Conservation (phyloP, 768 basidiomycete species). For the Epithele typhae region DNA sequence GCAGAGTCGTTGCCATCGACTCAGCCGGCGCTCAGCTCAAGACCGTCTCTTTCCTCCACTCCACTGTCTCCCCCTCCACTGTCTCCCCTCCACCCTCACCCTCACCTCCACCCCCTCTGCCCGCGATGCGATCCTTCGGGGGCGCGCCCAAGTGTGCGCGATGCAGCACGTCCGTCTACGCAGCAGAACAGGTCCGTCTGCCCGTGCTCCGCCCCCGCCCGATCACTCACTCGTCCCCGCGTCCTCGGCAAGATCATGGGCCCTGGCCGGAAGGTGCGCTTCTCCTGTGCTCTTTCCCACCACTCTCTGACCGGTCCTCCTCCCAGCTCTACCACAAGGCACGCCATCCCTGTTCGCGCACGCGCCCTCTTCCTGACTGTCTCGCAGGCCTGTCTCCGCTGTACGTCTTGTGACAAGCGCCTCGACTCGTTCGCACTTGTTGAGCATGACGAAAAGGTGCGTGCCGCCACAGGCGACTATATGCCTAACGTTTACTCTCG, state of each 20-base stretch:
- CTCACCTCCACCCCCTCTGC: background rate
- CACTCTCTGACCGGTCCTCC: slow-evolving; percentile 3
- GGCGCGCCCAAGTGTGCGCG: slow-evolving; percentile 69
- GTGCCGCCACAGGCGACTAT: slow-evolving; percentile 18
- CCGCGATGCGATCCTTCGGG: slow-evolving; percentile 65
- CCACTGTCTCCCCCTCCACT: too few relatives aligned
- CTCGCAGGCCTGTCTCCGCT: slow-evolving; percentile 71
- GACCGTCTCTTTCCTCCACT: background rate
- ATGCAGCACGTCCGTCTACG: slow-evolving; percentile 77
- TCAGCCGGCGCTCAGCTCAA: background rate
- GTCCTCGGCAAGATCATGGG: slow-evolving; percentile 60
- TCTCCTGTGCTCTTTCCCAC: slow-evolving; percentile 1
- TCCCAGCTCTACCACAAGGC: slow-evolving; percentile 78
- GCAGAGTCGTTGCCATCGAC: too few relatives aligned
- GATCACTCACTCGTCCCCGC: background rate
- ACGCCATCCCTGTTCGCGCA: slow-evolving; percentile 2
- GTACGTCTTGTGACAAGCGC: slow-evolving; percentile 70
- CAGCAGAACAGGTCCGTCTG: slow-evolving; percentile 73
- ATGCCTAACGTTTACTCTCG: slow-evolving; percentile 2
- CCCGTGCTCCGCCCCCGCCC: background rate
- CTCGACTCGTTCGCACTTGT: slow-evolving; percentile 73
- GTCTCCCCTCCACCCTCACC: too few relatives aligned
- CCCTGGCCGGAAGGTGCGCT: slow-evolving; percentile 78
- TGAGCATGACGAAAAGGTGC: slow-evolving; percentile 80
- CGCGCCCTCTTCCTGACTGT: background rate